Evolutionary conservation across 2,329 filamentous ascomycete genomes (phyloP).

Genomic region (Xylariaceae sp.): DNA sequence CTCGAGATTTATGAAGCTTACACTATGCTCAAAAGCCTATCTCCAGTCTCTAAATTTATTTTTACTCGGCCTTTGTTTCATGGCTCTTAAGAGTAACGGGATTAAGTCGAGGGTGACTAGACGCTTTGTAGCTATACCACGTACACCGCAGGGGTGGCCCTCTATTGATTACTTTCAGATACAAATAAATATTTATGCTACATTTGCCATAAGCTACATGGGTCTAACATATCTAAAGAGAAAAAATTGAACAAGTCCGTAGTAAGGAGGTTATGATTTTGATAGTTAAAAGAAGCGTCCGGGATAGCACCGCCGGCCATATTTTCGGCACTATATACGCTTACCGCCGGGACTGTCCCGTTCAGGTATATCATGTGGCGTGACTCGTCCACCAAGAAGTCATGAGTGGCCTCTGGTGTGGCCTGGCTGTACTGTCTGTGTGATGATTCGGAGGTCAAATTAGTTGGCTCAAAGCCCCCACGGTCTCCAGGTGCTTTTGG

Average conservation of each 20-base stretch:
- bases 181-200: no score
- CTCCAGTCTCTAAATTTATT: no score
- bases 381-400: constrained; percentile 12
- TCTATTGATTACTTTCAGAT: no score
- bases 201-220: constrained; percentile 5
- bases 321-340: neutral
- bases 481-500: no score
- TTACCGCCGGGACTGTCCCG: neutral
- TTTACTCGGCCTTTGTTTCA: no score
- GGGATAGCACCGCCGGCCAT: no score
- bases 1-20: no score
- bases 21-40: no score
- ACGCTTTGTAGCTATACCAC: no score
- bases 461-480: constrained; percentile 2
- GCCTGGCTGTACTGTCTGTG: neutral
- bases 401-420: constrained; percentile 5
- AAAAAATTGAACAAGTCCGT: constrained; percentile 18
- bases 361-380: constrained; percentile 17
- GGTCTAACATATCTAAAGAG: constrained; percentile 2
- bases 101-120: no score
- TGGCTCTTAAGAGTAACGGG: no score
- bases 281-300: constrained; percentile 2
- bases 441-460: neutral
- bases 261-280: constrained; percentile 9
- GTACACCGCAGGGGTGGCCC: no score